Percentiles rank a stretch among this genome's conserved stretches.
Evolutionary conservation across 2,329 filamentous ascomycete species (phyloP).

Genomic region (Fusarium pseudoanthophilum): DNA sequence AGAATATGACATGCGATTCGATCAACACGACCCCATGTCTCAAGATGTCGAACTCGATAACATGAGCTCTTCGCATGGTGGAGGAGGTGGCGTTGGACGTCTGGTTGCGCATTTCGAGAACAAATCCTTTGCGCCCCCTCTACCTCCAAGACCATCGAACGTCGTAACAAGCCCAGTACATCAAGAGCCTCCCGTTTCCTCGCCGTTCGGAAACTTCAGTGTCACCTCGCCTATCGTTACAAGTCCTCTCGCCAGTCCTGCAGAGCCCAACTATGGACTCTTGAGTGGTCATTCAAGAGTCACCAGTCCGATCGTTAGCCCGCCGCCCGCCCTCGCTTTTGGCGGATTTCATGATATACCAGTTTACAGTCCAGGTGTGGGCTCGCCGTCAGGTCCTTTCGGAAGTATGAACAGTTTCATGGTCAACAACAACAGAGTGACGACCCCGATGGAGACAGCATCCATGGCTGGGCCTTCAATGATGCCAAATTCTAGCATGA

Average conservation of each 20-base stretch:
- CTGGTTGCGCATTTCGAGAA: slow-evolving; percentile 56
- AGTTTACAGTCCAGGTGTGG: slow-evolving; percentile 44
- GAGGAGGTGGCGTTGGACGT: slow-evolving; percentile 49
- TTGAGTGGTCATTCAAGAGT: slow-evolving; percentile 45
- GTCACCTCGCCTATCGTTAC: slow-evolving; percentile 45
- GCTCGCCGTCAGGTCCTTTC: slow-evolving; percentile 45
- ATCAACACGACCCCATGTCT: slow-evolving; percentile 36
- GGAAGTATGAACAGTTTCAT: slow-evolving; percentile 51
- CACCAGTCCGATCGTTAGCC: slow-evolving; percentile 49
- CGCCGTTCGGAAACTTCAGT: slow-evolving; percentile 49
- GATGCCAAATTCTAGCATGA: slow-evolving; percentile 39
- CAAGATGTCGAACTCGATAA: slow-evolving; percentile 46
- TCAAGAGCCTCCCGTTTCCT: slow-evolving; percentile 42
- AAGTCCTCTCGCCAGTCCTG: slow-evolving; percentile 48
- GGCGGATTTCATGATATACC: slow-evolving; percentile 48
- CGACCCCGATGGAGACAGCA: slow-evolving; percentile 41
- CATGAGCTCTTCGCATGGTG: slow-evolving; percentile 40
- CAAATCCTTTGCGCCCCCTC: slow-evolving; percentile 50
- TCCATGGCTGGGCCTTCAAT: slow-evolving; percentile 42
- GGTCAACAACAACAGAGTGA: slow-evolving; percentile 43
- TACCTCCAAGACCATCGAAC: slow-evolving; percentile 50
- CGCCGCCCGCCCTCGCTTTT: slow-evolving; percentile 46
- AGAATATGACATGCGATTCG: slow-evolving; percentile 45
- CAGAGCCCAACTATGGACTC: slow-evolving; percentile 49
- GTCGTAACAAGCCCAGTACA: slow-evolving; percentile 42